phyloP scores from a whole-genome alignment of 140 eudicot species.

The Cichorium intybus region DNA sequence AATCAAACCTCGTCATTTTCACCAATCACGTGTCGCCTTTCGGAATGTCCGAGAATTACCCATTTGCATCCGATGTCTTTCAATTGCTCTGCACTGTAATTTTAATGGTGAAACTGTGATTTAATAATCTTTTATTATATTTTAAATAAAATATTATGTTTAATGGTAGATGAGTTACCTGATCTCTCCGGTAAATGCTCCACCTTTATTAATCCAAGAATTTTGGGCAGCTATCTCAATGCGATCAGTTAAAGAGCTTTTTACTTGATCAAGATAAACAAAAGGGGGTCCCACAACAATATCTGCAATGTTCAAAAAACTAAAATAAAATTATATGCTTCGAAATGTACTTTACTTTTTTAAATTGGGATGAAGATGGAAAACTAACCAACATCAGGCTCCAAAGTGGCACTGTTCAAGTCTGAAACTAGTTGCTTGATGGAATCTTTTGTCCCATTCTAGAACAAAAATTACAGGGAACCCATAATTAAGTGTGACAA shows the following conservation, averaged over 20 bases:
- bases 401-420: constrained; percentile 89
- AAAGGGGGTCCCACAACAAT: constrained; percentile 97
- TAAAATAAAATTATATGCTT: not conserved
- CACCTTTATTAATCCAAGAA: constrained; percentile 99
- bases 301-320: constrained; percentile 44
- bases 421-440: constrained; percentile 92
- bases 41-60: constrained; percentile 98
- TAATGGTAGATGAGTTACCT: constrained; percentile 39
- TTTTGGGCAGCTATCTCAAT: constrained; percentile 93
- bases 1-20: constrained; percentile 71
- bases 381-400: constrained; percentile 95
- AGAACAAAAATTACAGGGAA: constrained; percentile 28
- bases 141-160: constrained; percentile 1
- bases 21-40: constrained; percentile 80
- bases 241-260: constrained; percentile 70
- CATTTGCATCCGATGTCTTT: constrained; percentile 95
- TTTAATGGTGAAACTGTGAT: not conserved
- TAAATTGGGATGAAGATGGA: constrained; percentile 1
- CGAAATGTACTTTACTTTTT: not conserved
- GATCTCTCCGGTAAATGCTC: constrained; percentile 97
- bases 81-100: constrained; percentile 80
- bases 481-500: not conserved
- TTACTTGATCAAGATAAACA: constrained; percentile 91
- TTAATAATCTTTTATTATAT: too few relatives aligned
- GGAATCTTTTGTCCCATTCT: constrained; percentile 97